Conservation (phyloP, 2,329 filamentous ascomycete genomes). For the Amauroascus verrucosus region DNA sequence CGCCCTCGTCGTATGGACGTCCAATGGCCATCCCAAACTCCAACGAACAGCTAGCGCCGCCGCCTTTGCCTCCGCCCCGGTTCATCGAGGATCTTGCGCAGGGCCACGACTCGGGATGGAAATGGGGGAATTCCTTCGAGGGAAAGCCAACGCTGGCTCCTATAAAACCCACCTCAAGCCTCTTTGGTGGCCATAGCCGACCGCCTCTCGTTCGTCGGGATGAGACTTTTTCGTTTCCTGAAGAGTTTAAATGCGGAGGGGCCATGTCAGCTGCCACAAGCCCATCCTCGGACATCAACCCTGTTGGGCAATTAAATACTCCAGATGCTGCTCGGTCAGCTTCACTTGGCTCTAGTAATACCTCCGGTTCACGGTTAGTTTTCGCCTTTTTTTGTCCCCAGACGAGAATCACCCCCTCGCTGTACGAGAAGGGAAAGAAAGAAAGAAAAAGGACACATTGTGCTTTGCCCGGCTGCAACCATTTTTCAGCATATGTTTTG, state of each 20-base stretch:
- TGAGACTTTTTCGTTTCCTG: constrained; percentile 17
- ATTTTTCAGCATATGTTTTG: not conserved
- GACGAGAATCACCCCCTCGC: not conserved
- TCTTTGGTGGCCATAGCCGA: constrained; percentile 37
- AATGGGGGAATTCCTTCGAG: constrained; percentile 49
- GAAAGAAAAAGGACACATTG: not conserved
- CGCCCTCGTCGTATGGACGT: constrained; percentile 36
- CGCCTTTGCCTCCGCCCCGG: constrained; percentile 55
- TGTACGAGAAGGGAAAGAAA: too few relatives aligned
- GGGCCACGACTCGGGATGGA: constrained; percentile 53
- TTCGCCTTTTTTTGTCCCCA: constrained; percentile 2
- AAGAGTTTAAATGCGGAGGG: not conserved
- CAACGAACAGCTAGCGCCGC: constrained; percentile 42
- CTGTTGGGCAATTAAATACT: not conserved
- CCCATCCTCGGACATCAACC: constrained; percentile 4
- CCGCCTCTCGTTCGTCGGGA: constrained; percentile 25
- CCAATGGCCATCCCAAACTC: constrained; percentile 55
- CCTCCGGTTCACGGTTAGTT: constrained; percentile 14
- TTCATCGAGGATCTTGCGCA: constrained; percentile 46
- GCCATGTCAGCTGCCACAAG: constrained; percentile 10
- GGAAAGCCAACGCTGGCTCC: constrained; percentile 34
- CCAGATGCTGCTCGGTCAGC: constrained; percentile 6
- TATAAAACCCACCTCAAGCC: constrained; percentile 42
- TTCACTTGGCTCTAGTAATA: constrained; percentile 9
- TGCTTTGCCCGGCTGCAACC: not conserved